Percentiles rank a stretch among this genome's conserved stretches.
Evolutionary conservation across 2,329 filamentous ascomycete species (phyloP).

Genomic region (Helotiales sp.): DNA sequence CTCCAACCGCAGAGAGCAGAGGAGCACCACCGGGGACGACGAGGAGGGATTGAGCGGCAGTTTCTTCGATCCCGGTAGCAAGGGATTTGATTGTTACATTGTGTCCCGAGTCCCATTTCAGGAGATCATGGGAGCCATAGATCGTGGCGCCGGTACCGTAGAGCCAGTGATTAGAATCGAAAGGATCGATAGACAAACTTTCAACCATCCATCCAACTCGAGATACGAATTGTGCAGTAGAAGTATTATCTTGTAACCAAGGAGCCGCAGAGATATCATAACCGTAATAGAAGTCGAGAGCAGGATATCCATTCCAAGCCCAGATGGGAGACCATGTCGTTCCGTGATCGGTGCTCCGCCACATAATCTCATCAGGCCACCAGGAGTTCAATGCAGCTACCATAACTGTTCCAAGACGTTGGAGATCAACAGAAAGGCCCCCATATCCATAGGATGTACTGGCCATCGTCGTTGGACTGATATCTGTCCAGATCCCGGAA

Average conservation of each 20-base stretch:
- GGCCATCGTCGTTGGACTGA: conserved; percentile 47
- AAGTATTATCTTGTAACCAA: conserved; percentile 24
- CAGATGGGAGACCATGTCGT: conserved; percentile 40
- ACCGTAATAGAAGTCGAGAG: conserved; percentile 17
- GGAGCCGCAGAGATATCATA: conserved; percentile 25
- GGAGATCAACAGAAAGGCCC: conserved; percentile 53
- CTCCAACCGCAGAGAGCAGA: conserved; percentile 29
- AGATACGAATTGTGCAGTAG: conserved; percentile 18
- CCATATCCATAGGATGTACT: conserved; percentile 52
- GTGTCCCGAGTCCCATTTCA: conserved; percentile 18
- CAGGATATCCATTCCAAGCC: conserved; percentile 11
- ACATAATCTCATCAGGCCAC: conserved; percentile 59
- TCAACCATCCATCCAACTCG: conserved; percentile 62
- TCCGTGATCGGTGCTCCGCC: conserved; percentile 53
- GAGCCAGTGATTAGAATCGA: conserved; percentile 58
- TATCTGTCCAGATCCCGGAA: conserved; percentile 52
- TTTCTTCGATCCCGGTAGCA: conserved; percentile 32
- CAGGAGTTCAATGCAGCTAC: conserved; percentile 58
- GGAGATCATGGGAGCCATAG: conserved; percentile 43
- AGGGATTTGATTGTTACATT: conserved; percentile 20
- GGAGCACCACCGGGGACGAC: conserved; percentile 25
- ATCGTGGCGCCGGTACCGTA: conserved; percentile 60
- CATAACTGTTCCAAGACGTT: conserved; percentile 55
- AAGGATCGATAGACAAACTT: conserved; percentile 55
- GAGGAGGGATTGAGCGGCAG: conserved; percentile 22